phyloP scores from a whole-genome alignment of 2,329 filamentous ascomycete genomes.

The Colletotrichum sp. region DNA sequence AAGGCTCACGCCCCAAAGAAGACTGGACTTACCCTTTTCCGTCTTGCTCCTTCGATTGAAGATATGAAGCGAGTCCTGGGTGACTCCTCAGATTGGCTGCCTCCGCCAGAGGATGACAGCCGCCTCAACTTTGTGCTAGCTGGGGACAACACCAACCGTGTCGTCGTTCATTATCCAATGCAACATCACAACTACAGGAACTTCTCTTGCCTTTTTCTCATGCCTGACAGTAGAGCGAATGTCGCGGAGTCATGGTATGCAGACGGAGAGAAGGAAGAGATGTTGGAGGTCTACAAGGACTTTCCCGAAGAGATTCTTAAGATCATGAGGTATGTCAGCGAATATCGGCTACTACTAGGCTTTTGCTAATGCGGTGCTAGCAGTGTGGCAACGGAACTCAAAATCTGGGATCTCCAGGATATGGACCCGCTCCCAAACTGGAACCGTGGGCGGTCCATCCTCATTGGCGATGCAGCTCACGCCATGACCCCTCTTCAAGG shows the following conservation, averaged over 20 bases:
- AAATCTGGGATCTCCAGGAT: constrained; percentile 49
- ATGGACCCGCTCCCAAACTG: constrained; percentile 41
- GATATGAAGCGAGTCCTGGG: neutral
- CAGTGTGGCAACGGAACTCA: constrained; percentile 31
- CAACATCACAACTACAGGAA: neutral
- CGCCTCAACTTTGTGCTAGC: neutral
- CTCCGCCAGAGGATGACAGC: neutral
- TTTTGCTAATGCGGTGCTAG: neutral
- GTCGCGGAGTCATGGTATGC: neutral
- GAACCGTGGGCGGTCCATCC: constrained; percentile 24
- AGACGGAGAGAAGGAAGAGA: neutral
- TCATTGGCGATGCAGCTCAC: constrained; percentile 25
- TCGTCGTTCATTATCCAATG: neutral
- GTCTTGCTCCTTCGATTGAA: neutral
- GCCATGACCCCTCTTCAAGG: constrained; percentile 42
- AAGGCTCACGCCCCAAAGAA: neutral
- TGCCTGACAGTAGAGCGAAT: neutral
- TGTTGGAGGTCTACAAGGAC: neutral
- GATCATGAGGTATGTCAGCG: neutral
- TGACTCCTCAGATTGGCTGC: neutral
- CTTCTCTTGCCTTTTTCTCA: neutral
- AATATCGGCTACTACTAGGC: neutral
- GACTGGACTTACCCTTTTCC: neutral
- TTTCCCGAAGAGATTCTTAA: neutral
- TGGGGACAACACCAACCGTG: neutral